Conservation (phyloP, 371 early-diverging fungal genomes). For the Mortierella sp. region DNA sequence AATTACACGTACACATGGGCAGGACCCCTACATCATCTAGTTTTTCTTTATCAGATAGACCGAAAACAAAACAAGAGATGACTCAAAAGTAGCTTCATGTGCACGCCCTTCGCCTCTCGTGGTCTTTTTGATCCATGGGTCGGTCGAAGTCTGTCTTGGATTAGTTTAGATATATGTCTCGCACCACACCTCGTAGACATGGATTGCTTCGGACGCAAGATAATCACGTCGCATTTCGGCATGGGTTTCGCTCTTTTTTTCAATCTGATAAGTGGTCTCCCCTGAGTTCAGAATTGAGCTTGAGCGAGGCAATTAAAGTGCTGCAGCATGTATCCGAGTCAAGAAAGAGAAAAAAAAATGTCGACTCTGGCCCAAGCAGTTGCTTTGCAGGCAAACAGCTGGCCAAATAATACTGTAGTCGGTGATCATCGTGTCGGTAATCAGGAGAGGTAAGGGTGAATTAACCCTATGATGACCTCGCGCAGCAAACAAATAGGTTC, state of each 20-base stretch:
- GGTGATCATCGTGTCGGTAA: not conserved
- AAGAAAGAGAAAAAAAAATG: not conserved
- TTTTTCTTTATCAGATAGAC: constrained; percentile 1
- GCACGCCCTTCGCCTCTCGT: too few relatives aligned
- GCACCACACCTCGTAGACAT: not conserved
- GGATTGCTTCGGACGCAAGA: too few relatives aligned
- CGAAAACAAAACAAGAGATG: constrained; percentile 2
- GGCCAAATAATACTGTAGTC: not conserved
- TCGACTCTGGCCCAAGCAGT: not conserved
- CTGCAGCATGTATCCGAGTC: too few relatives aligned
- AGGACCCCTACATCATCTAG: not conserved
- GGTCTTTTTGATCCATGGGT: too few relatives aligned
- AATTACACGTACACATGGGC: too few relatives aligned
- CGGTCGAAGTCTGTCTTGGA: too few relatives aligned
- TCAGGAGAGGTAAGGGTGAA: not conserved
- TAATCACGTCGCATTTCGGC: not conserved
- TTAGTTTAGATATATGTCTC: not conserved
- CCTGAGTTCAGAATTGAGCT: not conserved
- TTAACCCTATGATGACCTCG: not conserved
- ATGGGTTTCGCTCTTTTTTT: not conserved
- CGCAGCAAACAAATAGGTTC: not conserved
- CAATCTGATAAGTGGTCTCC: not conserved
- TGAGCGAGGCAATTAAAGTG: not conserved
- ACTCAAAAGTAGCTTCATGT: not conserved
- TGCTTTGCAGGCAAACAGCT: too few relatives aligned